Base-by-base conservation (phyloP, 139 green algal species). In the Bryopsis sp. region DNA sequence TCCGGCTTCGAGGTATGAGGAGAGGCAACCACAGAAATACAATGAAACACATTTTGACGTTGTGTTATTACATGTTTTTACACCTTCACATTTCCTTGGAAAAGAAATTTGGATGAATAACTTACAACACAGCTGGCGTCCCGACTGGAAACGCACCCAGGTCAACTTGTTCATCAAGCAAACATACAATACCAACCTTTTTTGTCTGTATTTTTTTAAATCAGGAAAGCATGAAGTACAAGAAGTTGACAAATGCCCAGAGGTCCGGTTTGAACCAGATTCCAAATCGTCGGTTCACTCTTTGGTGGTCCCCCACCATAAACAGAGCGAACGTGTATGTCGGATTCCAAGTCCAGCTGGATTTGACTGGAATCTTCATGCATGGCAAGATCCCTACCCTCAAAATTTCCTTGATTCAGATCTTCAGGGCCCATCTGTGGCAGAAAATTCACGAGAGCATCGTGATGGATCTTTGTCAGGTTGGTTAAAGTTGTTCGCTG, bases 341-440 rank as follows among this genome's bases (percentile, higher is more conserved):
- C 33, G 94, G 94, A 57, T 99, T 99, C 87, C 94, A 99, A 76
- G 58, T 96, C 50, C 94, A 99, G 85, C 89, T 99, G 54, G 94
- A 99, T 78, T 85, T 99, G n/a, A 99, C 94, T 1, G 94, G 94
- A 76, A 97, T 99, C 78, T 99, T 99, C 89, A 99, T 99, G 94
- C 80, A 86, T 73, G 93, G 93, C 78, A 97, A 99, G 82, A 98
- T 99, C 68, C 94, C 94, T 47, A 99, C 94, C 47, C 87, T 99
- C 58, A 99, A 99, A 85, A 99, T 99, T 79, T 95, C 83, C 19
- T 87, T 99, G 66, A 99, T 99, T 28, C 92, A 99, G 88, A 99
- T 99, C 85, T 96, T 99, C 84, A 83, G 93, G 50, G 94, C 94
- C 7, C 94, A 99, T 74, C 79, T 99, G 73, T 99, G 94, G 94